A percentile compares a stretch with the other conserved stretches of the same genome.
Evolutionary conservation across 306 rosid species (phyloP).

Genomic region (Medicago truncatula): DNA sequence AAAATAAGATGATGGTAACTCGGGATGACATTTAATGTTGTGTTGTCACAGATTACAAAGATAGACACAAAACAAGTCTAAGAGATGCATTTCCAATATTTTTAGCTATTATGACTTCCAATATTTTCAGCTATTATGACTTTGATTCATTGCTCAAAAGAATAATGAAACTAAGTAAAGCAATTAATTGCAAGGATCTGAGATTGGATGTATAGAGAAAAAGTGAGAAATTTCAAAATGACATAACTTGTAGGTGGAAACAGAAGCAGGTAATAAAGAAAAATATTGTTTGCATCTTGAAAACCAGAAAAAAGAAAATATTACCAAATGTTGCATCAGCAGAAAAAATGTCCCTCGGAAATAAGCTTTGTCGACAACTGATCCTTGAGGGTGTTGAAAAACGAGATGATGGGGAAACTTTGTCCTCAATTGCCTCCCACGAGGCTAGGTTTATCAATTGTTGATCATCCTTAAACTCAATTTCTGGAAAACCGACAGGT

Average conservation of each 20-base stretch:
- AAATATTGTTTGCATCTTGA: not conserved
- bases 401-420: not conserved
- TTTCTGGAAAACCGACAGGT: conserved; percentile 3
- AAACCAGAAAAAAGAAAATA: not conserved
- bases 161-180: not conserved
- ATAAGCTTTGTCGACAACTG: conserved; percentile 14
- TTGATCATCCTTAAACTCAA: conserved; percentile 6
- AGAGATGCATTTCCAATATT: not conserved
- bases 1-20: not conserved
- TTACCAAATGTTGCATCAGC: conserved; percentile 28
- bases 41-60: not conserved
- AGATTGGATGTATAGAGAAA: conserved; percentile 6
- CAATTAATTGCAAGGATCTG: not conserved
- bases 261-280: conserved; percentile 27
- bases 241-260: conserved; percentile 5
- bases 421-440: conserved; percentile 23
- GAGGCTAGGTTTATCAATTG: conserved; percentile 22
- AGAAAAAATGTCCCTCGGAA: conserved; percentile 14
- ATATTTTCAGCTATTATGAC: not conserved
- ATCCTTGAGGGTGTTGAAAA: conserved; percentile 20
- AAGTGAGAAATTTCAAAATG: conserved; percentile 19
- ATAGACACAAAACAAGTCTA: not conserved
- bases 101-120: not conserved
- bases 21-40: conserved; percentile 7
- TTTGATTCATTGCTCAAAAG: conserved; percentile 9